These are phyloP conservation scores for Aspergillus sojae DNA, from an alignment of 2,329 filamentous ascomycete species.

Conservation along the genomic window DNA sequence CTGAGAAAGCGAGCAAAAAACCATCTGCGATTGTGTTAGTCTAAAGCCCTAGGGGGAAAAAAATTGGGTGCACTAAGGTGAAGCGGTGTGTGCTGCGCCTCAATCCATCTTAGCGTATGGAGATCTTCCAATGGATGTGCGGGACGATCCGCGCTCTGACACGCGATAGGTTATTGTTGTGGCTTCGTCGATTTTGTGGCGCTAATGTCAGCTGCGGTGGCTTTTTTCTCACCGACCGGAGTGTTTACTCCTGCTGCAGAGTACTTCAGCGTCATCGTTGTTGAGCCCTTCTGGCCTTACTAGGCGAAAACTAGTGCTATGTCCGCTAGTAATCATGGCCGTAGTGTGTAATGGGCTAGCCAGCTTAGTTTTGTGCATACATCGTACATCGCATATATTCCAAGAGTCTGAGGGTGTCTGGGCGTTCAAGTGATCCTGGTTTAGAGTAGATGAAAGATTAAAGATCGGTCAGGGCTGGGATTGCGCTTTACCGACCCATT, in stretches of 20 bases:
- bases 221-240: constrained; percentile 23
- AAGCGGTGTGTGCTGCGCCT: constrained; percentile 28
- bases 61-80: background rate
- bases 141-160: constrained; percentile 20
- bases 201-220: constrained; percentile 9
- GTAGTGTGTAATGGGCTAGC: too few relatives aligned
- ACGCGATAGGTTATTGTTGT: constrained; percentile 23
- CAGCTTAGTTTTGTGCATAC: too few relatives aligned
- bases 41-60: background rate
- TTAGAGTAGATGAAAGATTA: background rate
- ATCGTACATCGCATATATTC: too few relatives aligned
- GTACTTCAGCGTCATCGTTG: too few relatives aligned
- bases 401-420: background rate
- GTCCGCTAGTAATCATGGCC: too few relatives aligned
- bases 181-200: constrained; percentile 25
- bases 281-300: too few relatives aligned
- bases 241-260: too few relatives aligned
- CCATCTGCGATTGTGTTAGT: too few relatives aligned
- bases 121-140: constrained; percentile 23
- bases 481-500: background rate
- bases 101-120: constrained; percentile 12
- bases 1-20: background rate
- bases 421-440: background rate
- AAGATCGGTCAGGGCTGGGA: background rate
- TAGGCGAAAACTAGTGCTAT: too few relatives aligned